These are phyloP conservation scores for Peronospora farinosa DNA, from an alignment of 352 stramenopile genomes.

Conservation along the genomic window DNA sequence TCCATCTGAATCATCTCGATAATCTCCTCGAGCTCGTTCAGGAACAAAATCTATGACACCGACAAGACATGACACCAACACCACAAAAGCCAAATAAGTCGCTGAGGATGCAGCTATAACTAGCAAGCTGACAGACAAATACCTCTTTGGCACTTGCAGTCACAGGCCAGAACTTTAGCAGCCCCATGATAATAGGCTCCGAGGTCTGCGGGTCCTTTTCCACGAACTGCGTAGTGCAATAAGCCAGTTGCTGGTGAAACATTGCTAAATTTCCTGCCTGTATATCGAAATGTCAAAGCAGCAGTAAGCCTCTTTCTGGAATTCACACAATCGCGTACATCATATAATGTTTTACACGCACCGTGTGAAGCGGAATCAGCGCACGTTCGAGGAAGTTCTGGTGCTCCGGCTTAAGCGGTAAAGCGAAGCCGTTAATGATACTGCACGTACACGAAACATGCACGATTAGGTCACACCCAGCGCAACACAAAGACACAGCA, in stretches of 20 bases:
- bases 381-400: slow-evolving; percentile 91
- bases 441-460: slow-evolving; percentile 30
- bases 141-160: slow-evolving; percentile 87
- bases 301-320: slow-evolving; percentile 3
- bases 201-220: slow-evolving; percentile 97
- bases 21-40: slow-evolving; percentile 99
- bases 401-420: slow-evolving; percentile 97
- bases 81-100: slow-evolving; percentile 14
- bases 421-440: slow-evolving; percentile 99
- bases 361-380: slow-evolving; percentile 97
- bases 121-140: background rate
- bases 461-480: slow-evolving; percentile 1
- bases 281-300: background rate
- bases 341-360: slow-evolving; percentile 47
- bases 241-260: slow-evolving; percentile 98
- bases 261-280: slow-evolving; percentile 86
- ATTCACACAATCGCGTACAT: slow-evolving; percentile 7
- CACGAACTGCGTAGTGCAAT: slow-evolving; percentile 99
- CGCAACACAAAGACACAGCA: slow-evolving; percentile 3
- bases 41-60: slow-evolving; percentile 83
- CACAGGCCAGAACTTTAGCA: slow-evolving; percentile 95
- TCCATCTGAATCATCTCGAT: slow-evolving; percentile 91
- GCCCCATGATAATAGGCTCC: slow-evolving; percentile 89
- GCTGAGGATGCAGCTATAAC: background rate
- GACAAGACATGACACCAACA: slow-evolving; percentile 48